Evolutionary conservation across 2,329 filamentous ascomycete genomes (phyloP).

Genomic region (Talaromyces marneffei): DNA sequence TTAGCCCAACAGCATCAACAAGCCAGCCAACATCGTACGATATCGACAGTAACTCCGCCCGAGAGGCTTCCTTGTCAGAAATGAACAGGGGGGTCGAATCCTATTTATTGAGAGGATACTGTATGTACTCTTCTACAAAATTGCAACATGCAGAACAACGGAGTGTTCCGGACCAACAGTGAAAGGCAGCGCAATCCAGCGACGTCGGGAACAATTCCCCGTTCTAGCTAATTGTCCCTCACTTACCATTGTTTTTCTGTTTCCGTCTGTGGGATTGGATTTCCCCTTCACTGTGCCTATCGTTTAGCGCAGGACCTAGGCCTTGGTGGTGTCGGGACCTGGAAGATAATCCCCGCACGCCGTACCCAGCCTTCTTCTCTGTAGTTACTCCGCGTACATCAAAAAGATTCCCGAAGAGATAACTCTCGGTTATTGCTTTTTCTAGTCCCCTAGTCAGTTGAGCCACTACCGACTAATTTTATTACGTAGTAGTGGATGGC

Average conservation of each 20-base stretch:
- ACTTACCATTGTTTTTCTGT: neutral
- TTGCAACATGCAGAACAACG: neutral
- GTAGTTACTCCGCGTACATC: neutral
- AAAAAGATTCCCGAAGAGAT: neutral
- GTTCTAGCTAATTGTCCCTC: conserved; percentile 1
- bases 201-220: neutral
- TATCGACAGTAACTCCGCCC: neutral
- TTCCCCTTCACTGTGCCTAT: neutral
- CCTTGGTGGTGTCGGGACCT: neutral
- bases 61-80: neutral
- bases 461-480: too few relatives aligned
- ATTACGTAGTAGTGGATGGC: neutral
- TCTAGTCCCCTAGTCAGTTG: neutral
- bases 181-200: neutral
- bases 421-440: neutral
- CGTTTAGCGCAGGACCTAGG: neutral
- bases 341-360: neutral
- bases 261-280: neutral
- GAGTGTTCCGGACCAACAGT: neutral
- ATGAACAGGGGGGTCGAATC: too few relatives aligned
- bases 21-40: neutral
- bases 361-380: neutral
- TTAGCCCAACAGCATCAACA: neutral
- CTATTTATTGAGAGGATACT: too few relatives aligned
- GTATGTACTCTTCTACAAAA: neutral